Conservation (phyloP, 371 early-diverging fungal species). For the Ordospora colligata region DNA sequence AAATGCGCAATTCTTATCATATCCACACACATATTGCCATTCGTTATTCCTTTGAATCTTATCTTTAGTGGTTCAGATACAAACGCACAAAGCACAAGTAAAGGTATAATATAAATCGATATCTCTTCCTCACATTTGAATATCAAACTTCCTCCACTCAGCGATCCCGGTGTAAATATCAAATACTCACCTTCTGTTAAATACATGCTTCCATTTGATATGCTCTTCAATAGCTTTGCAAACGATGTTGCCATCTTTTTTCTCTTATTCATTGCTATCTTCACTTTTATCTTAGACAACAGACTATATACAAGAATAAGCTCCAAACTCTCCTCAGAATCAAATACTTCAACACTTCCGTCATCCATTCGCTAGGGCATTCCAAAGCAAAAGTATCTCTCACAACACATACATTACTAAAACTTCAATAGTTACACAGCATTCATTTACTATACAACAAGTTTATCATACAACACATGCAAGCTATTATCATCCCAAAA, state of each 20-base stretch:
- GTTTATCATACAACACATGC: too few species aligned
- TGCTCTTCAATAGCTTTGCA: not conserved
- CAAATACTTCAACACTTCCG: not conserved
- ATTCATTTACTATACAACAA: too few species aligned
- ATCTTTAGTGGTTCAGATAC: conserved; percentile 70
- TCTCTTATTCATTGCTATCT: not conserved
- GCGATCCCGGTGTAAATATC: conserved; percentile 24
- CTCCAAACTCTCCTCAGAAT: not conserved
- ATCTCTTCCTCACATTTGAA: conserved; percentile 26
- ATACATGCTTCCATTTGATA: not conserved
- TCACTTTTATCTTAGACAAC: not conserved
- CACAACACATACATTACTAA: not conserved
- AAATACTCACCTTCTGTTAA: not conserved
- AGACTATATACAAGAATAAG: conserved; percentile 12
- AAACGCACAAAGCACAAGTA: conserved; percentile 81
- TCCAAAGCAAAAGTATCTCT: not conserved
- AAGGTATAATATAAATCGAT: conserved; percentile 65
- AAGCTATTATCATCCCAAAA: not conserved
- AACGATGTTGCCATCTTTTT: not conserved
- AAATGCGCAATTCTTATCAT: conserved; percentile 35
- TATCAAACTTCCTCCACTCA: conserved; percentile 23
- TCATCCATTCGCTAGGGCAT: not conserved
- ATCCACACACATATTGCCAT: conserved; percentile 65
- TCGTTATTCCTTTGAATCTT: conserved; percentile 76
- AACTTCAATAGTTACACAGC: too few species aligned